Evolutionary conservation across 2,329 filamentous ascomycete genomes (phyloP).

Genomic region (Fusarium clavum): DNA sequence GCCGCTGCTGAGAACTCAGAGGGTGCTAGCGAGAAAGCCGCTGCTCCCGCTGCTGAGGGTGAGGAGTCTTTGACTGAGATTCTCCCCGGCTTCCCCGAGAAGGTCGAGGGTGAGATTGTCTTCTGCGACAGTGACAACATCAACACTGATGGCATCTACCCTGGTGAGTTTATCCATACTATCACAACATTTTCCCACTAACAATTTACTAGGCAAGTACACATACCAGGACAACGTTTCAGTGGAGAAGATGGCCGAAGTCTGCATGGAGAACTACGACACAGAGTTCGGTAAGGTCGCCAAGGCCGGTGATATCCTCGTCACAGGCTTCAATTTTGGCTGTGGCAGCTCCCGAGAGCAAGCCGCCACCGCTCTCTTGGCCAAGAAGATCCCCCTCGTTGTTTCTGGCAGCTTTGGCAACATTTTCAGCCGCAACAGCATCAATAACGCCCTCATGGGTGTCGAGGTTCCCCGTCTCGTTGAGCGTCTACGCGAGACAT

Average conservation of each 20-base stretch:
- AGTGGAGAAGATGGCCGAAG: constrained; percentile 82
- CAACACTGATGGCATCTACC: constrained; percentile 93
- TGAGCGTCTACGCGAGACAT: constrained; percentile 72
- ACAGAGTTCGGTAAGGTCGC: constrained; percentile 72
- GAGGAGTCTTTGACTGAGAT: constrained; percentile 71
- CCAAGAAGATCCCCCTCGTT: constrained; percentile 82
- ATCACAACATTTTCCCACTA: neutral
- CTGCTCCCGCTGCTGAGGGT: constrained; percentile 33
- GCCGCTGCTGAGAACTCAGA: constrained; percentile 61
- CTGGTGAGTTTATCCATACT: constrained; percentile 67
- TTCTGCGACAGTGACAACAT: constrained; percentile 67
- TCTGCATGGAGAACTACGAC: constrained; percentile 97
- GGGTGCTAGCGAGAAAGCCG: neutral
- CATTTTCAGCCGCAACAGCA: constrained; percentile 82
- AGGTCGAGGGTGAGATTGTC: constrained; percentile 85
- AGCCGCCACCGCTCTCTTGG: constrained; percentile 86
- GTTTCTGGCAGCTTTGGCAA: constrained; percentile 85
- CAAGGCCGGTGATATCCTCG: constrained; percentile 80
- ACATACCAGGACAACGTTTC: constrained; percentile 91
- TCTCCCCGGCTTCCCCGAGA: constrained; percentile 86
- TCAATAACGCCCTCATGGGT: constrained; percentile 82
- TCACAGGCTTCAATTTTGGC: constrained; percentile 90
- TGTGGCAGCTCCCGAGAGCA: constrained; percentile 80
- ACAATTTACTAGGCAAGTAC: constrained; percentile 69
- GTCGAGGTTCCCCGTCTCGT: constrained; percentile 76